phyloP scores from a whole-genome alignment of 2,329 filamentous ascomycete genomes.

The Aspergillus eucalypticola region DNA sequence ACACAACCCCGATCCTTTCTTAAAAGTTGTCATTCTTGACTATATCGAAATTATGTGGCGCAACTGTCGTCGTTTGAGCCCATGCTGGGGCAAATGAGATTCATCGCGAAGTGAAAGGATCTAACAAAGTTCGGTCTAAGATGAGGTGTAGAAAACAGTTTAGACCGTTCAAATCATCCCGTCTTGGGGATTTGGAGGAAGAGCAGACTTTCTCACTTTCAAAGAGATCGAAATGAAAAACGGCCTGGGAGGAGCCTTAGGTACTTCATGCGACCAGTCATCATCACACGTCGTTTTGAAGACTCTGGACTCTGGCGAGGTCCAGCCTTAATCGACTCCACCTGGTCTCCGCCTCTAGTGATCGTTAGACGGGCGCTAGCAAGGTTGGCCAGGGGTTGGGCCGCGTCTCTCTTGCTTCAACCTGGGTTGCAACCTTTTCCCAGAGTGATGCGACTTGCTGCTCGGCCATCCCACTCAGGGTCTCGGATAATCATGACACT shows the following conservation, averaged over 20 bases:
- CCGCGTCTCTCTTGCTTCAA: constrained; percentile 15
- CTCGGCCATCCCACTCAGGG: constrained; percentile 7
- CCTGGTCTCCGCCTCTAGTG: constrained; percentile 24
- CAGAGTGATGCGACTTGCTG: constrained; percentile 1
- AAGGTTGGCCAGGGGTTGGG: constrained; percentile 24
- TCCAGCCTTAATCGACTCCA: constrained; percentile 27
- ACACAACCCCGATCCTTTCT: not conserved
- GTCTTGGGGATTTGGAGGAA: not conserved
- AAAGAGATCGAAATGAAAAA: constrained; percentile 10
- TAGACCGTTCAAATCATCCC: not conserved
- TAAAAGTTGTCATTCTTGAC: not conserved
- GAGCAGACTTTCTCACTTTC: not conserved
- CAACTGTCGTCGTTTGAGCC: not conserved
- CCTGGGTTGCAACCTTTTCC: constrained; percentile 5
- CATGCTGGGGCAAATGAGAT: not conserved
- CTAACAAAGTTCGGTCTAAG: constrained; percentile 11
- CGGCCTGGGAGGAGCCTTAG: constrained; percentile 6
- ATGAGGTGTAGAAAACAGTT: constrained; percentile 2
- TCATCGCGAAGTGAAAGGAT: not conserved
- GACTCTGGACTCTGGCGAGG: constrained; percentile 7
- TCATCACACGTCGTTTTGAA: constrained; percentile 13
- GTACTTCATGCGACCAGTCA: constrained; percentile 9
- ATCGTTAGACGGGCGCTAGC: constrained; percentile 26
- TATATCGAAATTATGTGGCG: constrained; percentile 5
- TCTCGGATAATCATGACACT: constrained; percentile 6